Conservation (phyloP, 2,329 filamentous ascomycete species). For the Ophiocordyceps sinensis region DNA sequence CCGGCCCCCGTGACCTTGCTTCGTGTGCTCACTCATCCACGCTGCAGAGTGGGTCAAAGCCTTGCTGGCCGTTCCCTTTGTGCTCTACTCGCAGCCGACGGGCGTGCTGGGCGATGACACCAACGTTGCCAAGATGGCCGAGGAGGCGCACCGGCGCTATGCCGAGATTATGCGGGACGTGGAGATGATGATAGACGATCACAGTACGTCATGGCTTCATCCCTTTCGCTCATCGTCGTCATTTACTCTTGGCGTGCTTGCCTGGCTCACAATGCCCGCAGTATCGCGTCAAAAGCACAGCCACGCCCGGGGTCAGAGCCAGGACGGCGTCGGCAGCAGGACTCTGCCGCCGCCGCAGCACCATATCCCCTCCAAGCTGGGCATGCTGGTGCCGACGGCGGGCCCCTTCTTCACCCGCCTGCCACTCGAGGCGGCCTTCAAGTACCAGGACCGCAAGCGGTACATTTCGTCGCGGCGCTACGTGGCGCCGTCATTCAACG, state of each 20-base stretch:
- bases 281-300: slow-evolving; percentile 51
- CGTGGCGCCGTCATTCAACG: slow-evolving; percentile 94
- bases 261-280: slow-evolving; percentile 15
- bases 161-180: slow-evolving; percentile 92
- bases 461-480: slow-evolving; percentile 85
- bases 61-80: slow-evolving; percentile 85
- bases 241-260: background rate
- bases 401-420: slow-evolving; percentile 90
- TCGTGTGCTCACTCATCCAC: too few relatives aligned
- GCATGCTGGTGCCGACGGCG: slow-evolving; percentile 77
- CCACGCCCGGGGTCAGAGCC: background rate
- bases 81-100: slow-evolving; percentile 88
- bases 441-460: slow-evolving; percentile 72
- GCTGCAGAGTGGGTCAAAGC: slow-evolving; percentile 84
- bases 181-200: slow-evolving; percentile 80
- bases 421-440: slow-evolving; percentile 78
- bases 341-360: background rate
- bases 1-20: background rate
- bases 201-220: slow-evolving; percentile 41
- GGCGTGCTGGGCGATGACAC: slow-evolving; percentile 62
- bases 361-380: slow-evolving; percentile 62
- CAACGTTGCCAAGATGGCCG: slow-evolving; percentile 56
- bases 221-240: background rate
- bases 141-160: slow-evolving; percentile 74
- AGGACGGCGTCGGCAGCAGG: background rate